phyloP scores from a whole-genome alignment of 1,284 basidiomycete genomes.

The Polyporus tsugae region DNA sequence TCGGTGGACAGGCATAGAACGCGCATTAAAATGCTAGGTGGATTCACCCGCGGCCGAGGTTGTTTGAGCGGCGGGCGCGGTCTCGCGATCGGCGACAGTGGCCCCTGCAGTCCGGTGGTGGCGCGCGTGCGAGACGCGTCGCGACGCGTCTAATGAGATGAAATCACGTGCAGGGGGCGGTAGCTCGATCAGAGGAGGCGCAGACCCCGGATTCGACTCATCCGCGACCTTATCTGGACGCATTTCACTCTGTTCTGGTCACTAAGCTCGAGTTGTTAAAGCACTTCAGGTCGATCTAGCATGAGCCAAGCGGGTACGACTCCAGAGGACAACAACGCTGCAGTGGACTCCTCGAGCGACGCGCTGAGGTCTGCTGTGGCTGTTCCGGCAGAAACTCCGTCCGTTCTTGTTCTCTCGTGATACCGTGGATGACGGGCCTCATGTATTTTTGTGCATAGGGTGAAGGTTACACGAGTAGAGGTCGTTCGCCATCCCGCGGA shows the following conservation, averaged over 20 bases:
- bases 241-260: neutral
- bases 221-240: neutral
- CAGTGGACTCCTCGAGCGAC: neutral
- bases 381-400: neutral
- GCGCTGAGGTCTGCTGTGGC: neutral
- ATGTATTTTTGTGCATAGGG: constrained; percentile 18
- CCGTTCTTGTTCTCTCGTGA: neutral
- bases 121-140: constrained; percentile 11
- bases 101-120: neutral
- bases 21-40: neutral
- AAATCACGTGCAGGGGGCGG: constrained; percentile 25
- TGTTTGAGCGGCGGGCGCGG: neutral
- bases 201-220: constrained; percentile 11
- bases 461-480: constrained; percentile 38
- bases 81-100: neutral
- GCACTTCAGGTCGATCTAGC: neutral
- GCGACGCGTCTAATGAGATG: constrained; percentile 26
- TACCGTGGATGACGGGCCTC: neutral
- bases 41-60: neutral
- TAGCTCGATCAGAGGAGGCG: constrained; percentile 16
- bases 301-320: constrained; percentile 8
- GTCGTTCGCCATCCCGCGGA: constrained; percentile 26
- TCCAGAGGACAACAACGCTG: constrained; percentile 13
- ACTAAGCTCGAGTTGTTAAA: neutral
- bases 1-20: neutral